A percentile compares a stretch with the other conserved stretches of the same genome.
These are phyloP conservation scores for Ophiostoma himal-ulmi DNA, from an alignment of 2,329 filamentous ascomycete genomes.

Conservation along the genomic window DNA sequence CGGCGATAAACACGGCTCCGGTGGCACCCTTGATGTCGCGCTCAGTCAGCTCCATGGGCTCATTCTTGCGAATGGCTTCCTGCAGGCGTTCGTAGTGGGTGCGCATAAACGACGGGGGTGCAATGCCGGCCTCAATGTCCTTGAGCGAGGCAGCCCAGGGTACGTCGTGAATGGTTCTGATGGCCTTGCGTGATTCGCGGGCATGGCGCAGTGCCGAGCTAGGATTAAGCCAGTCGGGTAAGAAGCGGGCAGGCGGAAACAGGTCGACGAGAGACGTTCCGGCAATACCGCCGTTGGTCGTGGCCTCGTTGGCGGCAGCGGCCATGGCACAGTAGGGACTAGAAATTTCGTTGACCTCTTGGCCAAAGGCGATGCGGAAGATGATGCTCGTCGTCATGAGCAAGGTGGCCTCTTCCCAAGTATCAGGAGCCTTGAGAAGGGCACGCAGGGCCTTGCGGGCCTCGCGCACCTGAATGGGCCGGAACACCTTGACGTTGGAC, in stretches of 20 bases:
- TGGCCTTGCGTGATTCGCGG: slow-evolving; percentile 31
- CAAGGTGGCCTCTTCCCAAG: slow-evolving; percentile 36
- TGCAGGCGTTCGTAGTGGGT: slow-evolving; percentile 31
- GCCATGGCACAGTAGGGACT: slow-evolving; percentile 40
- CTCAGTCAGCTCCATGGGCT: slow-evolving; percentile 34
- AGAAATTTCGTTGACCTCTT: slow-evolving; percentile 34
- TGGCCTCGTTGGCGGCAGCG: slow-evolving; percentile 25
- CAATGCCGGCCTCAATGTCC: slow-evolving; percentile 33
- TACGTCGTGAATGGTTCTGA: slow-evolving; percentile 39
- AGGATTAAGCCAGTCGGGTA: slow-evolving; percentile 32
- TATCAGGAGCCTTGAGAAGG: slow-evolving; percentile 32
- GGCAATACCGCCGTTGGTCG: slow-evolving; percentile 32
- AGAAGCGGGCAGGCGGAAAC: slow-evolving; percentile 40
- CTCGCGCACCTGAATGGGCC: slow-evolving; percentile 31
- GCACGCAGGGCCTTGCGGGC: slow-evolving; percentile 31
- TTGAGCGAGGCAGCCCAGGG: slow-evolving; percentile 35
- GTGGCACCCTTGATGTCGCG: slow-evolving; percentile 46
- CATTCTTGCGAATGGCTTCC: slow-evolving; percentile 30
- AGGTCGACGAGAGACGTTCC: slow-evolving; percentile 42
- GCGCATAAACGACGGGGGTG: slow-evolving; percentile 32
- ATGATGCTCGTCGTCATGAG: slow-evolving; percentile 40
- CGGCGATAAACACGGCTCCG: slow-evolving; percentile 44
- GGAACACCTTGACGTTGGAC: slow-evolving; percentile 23
- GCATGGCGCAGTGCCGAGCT: slow-evolving; percentile 26
- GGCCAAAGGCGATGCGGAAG: slow-evolving; percentile 41